Evolutionary conservation across 768 basidiomycete species (phyloP), one percentile per base, ranked within the genome.

Genomic region (Heimioporus sp.): DNA sequence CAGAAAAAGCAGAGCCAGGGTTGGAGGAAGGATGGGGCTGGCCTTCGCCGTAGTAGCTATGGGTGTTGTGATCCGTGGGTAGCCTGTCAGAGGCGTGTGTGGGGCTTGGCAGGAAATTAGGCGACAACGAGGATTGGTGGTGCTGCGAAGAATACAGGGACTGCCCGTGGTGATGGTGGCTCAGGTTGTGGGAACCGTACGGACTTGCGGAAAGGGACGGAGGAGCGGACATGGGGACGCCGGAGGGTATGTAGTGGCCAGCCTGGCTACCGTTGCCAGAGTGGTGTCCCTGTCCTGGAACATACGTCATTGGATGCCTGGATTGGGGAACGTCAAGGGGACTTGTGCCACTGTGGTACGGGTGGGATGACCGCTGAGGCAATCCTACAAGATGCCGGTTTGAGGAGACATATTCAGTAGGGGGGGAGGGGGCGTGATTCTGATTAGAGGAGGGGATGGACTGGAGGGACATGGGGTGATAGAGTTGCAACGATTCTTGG

Each of bases 391-490:
- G 72, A 63, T 76, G 74, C 54, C 80, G 77, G 48, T 71, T 73
- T 11, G 73, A 63, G 24, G 71, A 65, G 35, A 63, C 58, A 55
- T 80, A 80, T 6, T 79, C 78, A 16, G 73, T 52, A 43, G 65
- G 54, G 39, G 58, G 51, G n/a, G 67, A 55, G 17, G 62, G 59
- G 28, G 71, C 64, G 52, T 73, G 72, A n/a, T 50, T 64, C 55
- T 66, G 71, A 45, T 65, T 64, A 0, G 66, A 51, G 0, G 59
- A 42, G 1, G 72, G 61, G 52, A 70, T 46, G 60, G 83, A 82
- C 65, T 87, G 87, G 20, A 90, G 78, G 9, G 85, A 82, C 80
- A 90, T 83, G 12, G 89, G 88, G 60, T 87, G 86, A 65, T 88
- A 90, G 37, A 91, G 75, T 62, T 87, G 86, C 24, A 90, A 72